Percentiles rank a stretch among this genome's conserved stretches.
Conservation (phyloP, 495 filamentous ascomycete genomes). For the Tetracladium setigerum region DNA sequence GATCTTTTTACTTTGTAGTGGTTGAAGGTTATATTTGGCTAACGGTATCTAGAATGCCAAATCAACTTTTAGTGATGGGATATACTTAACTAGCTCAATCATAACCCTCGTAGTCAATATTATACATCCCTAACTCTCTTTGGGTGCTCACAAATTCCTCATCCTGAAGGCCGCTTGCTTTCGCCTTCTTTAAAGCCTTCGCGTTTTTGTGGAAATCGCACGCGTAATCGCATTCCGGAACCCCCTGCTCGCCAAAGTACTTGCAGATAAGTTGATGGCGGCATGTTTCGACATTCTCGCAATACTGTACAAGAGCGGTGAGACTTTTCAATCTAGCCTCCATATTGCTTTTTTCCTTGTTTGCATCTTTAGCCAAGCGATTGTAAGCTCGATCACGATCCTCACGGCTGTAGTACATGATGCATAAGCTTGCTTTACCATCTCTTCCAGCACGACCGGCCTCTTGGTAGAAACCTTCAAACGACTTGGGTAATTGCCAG, state of each 20-base stretch:
- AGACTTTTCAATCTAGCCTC: constrained; percentile 38
- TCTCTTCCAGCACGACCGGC: constrained; percentile 87
- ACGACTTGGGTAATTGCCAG: constrained; percentile 85
- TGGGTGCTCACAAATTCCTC: constrained; percentile 73
- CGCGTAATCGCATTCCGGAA: constrained; percentile 67
- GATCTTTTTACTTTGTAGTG: too few relatives aligned
- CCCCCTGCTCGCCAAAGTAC: constrained; percentile 68
- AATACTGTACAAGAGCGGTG: constrained; percentile 64
- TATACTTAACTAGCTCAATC: constrained; percentile 8
- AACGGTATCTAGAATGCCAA: too few relatives aligned
- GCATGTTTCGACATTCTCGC: constrained; percentile 65
- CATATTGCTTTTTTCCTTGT: constrained; percentile 21
- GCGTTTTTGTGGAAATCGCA: constrained; percentile 87
- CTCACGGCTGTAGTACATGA: constrained; percentile 81
- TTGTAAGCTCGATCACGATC: constrained; percentile 70
- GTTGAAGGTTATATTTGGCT: too few relatives aligned
- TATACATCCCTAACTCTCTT: constrained; percentile 48
- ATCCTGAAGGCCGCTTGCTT: constrained; percentile 51
- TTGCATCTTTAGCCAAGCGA: constrained; percentile 37
- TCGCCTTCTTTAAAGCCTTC: constrained; percentile 52
- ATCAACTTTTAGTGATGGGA: too few relatives aligned
- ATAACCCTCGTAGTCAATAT: constrained; percentile 35
- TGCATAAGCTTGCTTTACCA: constrained; percentile 75
- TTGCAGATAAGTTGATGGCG: constrained; percentile 68
- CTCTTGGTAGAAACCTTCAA: constrained; percentile 95